These are phyloP conservation scores for Lentinula guzmanii DNA, from an alignment of 768 basidiomycete species.

Conservation along the genomic window DNA sequence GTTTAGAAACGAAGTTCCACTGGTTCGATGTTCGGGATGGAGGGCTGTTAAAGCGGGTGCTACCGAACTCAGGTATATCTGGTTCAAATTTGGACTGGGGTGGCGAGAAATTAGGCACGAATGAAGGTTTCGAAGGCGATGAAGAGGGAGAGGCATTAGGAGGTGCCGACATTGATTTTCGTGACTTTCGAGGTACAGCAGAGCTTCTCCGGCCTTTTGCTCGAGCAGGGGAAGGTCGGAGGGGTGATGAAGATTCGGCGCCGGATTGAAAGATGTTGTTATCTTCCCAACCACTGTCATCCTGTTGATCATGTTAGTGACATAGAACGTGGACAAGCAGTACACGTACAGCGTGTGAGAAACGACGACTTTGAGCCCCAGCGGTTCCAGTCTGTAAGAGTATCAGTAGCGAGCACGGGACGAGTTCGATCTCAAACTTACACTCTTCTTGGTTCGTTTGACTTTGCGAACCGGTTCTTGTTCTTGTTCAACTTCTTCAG, in stretches of 20 bases:
- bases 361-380: slow-evolving; percentile 46
- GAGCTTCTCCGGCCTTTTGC: slow-evolving; percentile 36
- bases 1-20: slow-evolving; percentile 13
- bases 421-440: slow-evolving; percentile 20
- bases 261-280: slow-evolving; percentile 89
- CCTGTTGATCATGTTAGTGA: slow-evolving; percentile 16
- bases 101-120: slow-evolving; percentile 29
- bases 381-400: slow-evolving; percentile 39
- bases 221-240: slow-evolving; percentile 51
- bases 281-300: slow-evolving; percentile 87
- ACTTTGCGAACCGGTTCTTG: slow-evolving; percentile 55
- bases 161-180: slow-evolving; percentile 70
- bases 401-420: background rate
- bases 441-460: slow-evolving; percentile 53
- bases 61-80: slow-evolving; percentile 22
- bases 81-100: slow-evolving; percentile 55
- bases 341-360: slow-evolving; percentile 38
- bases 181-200: slow-evolving; percentile 39
- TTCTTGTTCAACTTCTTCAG: slow-evolving; percentile 46
- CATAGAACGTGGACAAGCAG: slow-evolving; percentile 5
- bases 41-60: background rate
- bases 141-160: slow-evolving; percentile 45
- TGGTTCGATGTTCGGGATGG: slow-evolving; percentile 21
- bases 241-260: slow-evolving; percentile 81
- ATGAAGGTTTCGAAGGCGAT: slow-evolving; percentile 27